Evolutionary conservation across 2,329 filamentous ascomycete species (phyloP), one percentile per base, ranked within the genome.

Genomic region (Sporothrix humicola): DNA sequence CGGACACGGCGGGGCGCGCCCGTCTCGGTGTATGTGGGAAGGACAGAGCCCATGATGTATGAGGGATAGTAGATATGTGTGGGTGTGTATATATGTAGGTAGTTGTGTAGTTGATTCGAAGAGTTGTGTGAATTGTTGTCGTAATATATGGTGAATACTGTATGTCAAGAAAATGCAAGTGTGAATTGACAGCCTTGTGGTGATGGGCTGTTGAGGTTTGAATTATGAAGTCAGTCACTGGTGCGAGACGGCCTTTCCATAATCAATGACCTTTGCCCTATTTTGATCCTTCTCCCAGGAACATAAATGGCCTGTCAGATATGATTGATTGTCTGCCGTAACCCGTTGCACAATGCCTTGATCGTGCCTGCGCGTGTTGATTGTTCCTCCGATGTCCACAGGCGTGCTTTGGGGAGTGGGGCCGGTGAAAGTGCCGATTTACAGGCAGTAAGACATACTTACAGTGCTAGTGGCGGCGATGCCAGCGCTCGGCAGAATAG

Each of bases 401-500:
- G 31, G 13, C 15, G 12, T 23, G 23, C 56, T 9, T 12, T 31
- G 9, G 10, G 10, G 13, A 31, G 23, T 23, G 56, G 56, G 56
- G 31, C 56, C 56, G 56, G 56, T 23, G 56, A 58, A 58, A 58
- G 56, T 15, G 56, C 56, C 56, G 56, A 58, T 9, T 58, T 58
- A 23, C 23, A 58, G 23, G 23, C 56, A 31, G 15, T 37, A 31
- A 2, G 31, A 31, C 31, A 5, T 31, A 37, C 31, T 37, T 37
- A 7, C 31, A 37, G 7, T 37, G 31, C 31, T 37, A 37, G 31
- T 37, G 31, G 31, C 7, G 31, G 31, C 31, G 31, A 37, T 37
- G 31, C 31, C 31, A 37, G 31, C 31, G 31, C 31, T 58, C 56
- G 23, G 56, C 56, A 31, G 9, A 23, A 13, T 9, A 31, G 56